These are phyloP conservation scores for Lachnellula cervina DNA, from an alignment of 2,329 filamentous ascomycete species.

Conservation along the genomic window DNA sequence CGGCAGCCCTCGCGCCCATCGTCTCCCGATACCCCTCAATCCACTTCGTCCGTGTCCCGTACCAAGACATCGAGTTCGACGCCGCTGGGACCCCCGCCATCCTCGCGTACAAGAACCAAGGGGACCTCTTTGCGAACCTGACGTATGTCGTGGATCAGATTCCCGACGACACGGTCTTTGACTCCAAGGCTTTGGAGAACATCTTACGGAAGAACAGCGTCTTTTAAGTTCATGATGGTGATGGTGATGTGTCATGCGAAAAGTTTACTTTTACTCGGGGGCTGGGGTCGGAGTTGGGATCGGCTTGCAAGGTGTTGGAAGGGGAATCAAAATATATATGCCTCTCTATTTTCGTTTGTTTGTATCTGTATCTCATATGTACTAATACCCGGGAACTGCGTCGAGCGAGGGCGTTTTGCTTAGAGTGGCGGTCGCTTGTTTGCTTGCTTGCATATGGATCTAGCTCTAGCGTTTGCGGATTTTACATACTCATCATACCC, in stretches of 20 bases:
- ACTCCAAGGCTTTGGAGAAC: conserved; percentile 46
- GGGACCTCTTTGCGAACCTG: conserved; percentile 85
- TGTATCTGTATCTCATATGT: background rate
- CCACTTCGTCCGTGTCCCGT: conserved; percentile 87
- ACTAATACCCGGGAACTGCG: background rate
- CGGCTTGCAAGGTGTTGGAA: background rate
- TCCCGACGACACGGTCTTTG: conserved; percentile 60
- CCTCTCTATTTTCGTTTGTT: background rate
- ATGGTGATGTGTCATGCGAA: too few species aligned
- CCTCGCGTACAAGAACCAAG: conserved; percentile 79
- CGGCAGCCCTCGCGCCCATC: conserved; percentile 70
- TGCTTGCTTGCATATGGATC: background rate
- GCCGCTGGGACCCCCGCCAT: conserved; percentile 81
- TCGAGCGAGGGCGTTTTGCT: background rate
- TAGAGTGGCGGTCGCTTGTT: background rate
- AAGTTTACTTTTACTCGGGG: too few species aligned
- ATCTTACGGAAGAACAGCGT: conserved; percentile 51
- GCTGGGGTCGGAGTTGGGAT: background rate
- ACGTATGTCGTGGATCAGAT: conserved; percentile 85
- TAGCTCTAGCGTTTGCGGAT: too few species aligned
- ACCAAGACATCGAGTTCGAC: conserved; percentile 91
- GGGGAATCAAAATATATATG: background rate
- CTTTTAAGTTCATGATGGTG: conserved; percentile 2
- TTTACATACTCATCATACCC: background rate
- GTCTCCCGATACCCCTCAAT: conserved; percentile 65